Base-by-base conservation (phyloP, 352 stramenopile genomes). In the Pythium insidiosum region DNA sequence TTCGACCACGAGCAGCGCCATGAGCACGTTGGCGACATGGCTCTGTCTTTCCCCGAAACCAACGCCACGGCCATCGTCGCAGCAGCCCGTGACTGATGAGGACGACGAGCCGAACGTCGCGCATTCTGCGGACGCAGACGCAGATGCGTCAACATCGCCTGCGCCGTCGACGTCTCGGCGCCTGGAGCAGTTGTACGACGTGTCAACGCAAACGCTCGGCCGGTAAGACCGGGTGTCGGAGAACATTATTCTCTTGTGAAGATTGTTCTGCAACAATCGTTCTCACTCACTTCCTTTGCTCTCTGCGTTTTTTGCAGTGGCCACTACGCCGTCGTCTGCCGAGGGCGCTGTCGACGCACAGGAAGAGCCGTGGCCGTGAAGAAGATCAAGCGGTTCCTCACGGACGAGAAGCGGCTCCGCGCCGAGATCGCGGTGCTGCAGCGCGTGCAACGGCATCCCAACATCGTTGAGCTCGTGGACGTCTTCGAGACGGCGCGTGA, bases 311-410 rank as follows among this genome's bases (percentile, higher is more conserved):
- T 39, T 7, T 9, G 19, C 31, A 90, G 74, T 31, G 75, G 75
- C 2, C 75, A 90, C 47, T 88, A 87, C 24, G 78, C 75, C 0
- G 70, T 80, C 0, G 78, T 90, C 20, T 73, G 56, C 53, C 68
- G 68, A 9, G 78, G 63, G 0, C 60, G 60, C 48, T 87, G 71
- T 47, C 60, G 66, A 10, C 51, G 56, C 26, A 86, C 73, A 6
- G 61, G 69, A 5, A 55, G 70, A 25, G 30, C 46, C 0, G 75
- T 94, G 19, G 82, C 79, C 9, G 68, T 92, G 37, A 94, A 92
- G 58, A 84, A 87, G 46, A 90, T 94, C 56, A 84, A 84, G 58
- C 62, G 75, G 10, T 86, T 84, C 28, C 51, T 88, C n/a, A 82
- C 73, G 0, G 78, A 90, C 38, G 68, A 83, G 26, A 80, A 72